Evolutionary conservation across 139 green algal genomes (phyloP).

Genomic region (Chlamydomonas eustigma): DNA sequence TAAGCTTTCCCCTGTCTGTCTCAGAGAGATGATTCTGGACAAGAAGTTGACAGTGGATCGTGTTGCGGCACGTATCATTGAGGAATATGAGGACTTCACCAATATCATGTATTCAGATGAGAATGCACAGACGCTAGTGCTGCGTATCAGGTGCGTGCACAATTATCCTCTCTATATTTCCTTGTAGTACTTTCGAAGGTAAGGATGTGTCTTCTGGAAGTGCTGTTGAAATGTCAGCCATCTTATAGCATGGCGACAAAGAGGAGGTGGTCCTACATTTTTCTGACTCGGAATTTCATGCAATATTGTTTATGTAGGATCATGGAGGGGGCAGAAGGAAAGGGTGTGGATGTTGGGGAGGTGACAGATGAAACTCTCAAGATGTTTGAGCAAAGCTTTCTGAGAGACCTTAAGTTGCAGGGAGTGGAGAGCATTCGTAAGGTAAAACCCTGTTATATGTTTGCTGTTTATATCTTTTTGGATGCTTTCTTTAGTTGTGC

Average conservation of each 20-base stretch:
- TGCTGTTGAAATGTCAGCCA: no score
- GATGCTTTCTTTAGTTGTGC: not conserved
- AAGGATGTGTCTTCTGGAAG: no score
- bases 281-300: not conserved
- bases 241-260: no score
- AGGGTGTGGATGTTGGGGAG: slow-evolving; percentile 26
- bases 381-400: slow-evolving; percentile 37
- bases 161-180: no score
- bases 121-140: slow-evolving; percentile 90
- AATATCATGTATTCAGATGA: slow-evolving; percentile 94
- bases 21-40: slow-evolving; percentile 88
- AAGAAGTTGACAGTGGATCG: slow-evolving; percentile 73
- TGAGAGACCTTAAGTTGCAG: slow-evolving; percentile 66
- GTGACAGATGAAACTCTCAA: slow-evolving; percentile 54
- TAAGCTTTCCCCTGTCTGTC: not conserved
- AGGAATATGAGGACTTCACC: slow-evolving; percentile 87
- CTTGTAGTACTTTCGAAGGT: no score
- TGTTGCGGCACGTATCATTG: slow-evolving; percentile 26
- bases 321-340: slow-evolving; percentile 6
- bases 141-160: slow-evolving; percentile 51
- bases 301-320: not conserved
- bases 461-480: not conserved
- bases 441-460: not conserved
- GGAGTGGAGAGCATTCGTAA: slow-evolving; percentile 78
- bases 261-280: no score